A percentile compares a stretch with the other conserved stretches of the same genome.
These are phyloP conservation scores for Avena eriantha DNA, from an alignment of 176 grass and related monocot genomes.

Conservation along the genomic window DNA sequence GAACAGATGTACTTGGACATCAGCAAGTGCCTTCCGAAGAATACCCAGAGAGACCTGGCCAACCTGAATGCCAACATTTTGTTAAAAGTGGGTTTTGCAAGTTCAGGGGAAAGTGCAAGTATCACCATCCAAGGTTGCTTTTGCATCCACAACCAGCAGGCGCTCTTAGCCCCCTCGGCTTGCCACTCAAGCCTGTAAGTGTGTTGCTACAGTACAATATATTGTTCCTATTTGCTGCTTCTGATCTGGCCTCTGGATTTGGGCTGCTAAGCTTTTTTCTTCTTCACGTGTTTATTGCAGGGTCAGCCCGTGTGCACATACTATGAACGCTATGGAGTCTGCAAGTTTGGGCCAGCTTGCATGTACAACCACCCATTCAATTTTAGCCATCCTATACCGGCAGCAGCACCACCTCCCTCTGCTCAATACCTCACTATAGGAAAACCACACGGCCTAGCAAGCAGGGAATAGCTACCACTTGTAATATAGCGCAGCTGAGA, in stretches of 20 bases:
- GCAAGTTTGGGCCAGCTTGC: conserved; percentile 79
- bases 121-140: conserved; percentile 74
- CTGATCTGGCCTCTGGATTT: background rate
- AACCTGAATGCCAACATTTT: conserved; percentile 86
- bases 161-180: conserved; percentile 70
- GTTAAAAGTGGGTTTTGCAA: conserved; percentile 85
- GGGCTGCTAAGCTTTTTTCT: background rate
- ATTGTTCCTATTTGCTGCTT: background rate
- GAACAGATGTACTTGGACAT: conserved; percentile 50
- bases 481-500: conserved; percentile 55
- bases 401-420: conserved; percentile 51
- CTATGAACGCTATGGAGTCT: conserved; percentile 71
- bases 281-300: conserved; percentile 49
- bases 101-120: conserved; percentile 77
- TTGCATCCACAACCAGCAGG: conserved; percentile 35
- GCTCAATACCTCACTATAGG: conserved; percentile 49
- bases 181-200: conserved; percentile 89
- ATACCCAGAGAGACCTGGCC: conserved; percentile 87
- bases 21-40: conserved; percentile 59
- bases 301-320: conserved; percentile 82
- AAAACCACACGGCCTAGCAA: conserved; percentile 52
- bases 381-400: conserved; percentile 45
- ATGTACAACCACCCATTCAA: conserved; percentile 83
- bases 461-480: conserved; percentile 51
- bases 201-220: background rate